Conservation (phyloP, 2,329 filamentous ascomycete genomes). For the Colletotrichum viniferum region DNA sequence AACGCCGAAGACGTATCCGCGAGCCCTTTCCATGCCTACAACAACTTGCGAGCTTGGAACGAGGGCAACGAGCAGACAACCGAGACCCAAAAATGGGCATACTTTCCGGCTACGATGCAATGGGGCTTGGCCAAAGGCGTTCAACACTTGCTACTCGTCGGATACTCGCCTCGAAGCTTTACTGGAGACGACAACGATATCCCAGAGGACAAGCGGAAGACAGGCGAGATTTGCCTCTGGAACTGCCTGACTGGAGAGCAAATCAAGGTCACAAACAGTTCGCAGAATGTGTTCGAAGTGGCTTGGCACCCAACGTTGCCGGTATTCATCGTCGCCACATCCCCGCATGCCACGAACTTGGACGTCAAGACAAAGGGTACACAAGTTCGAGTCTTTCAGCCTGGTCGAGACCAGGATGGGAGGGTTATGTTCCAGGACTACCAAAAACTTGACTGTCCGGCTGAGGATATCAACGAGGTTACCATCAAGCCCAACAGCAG, state of each 20-base stretch:
- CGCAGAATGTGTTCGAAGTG: conserved; percentile 68
- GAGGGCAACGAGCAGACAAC: conserved; percentile 34
- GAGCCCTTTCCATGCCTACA: conserved; percentile 43
- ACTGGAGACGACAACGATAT: conserved; percentile 60
- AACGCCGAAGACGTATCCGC: conserved; percentile 36
- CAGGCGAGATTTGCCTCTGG: conserved; percentile 67
- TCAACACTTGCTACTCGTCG: conserved; percentile 60
- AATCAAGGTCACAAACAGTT: conserved; percentile 54
- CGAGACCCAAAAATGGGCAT: conserved; percentile 57
- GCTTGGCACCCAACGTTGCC: conserved; percentile 62
- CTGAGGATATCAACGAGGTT: conserved; percentile 67
- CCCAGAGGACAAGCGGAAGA: conserved; percentile 59
- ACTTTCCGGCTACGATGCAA: conserved; percentile 66
- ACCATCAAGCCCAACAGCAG: conserved; percentile 61
- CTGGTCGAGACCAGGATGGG: conserved; percentile 30
- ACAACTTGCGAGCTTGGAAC: conserved; percentile 36
- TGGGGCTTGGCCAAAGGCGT: conserved; percentile 56
- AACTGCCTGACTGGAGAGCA: conserved; percentile 48
- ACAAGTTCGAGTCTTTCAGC: conserved; percentile 61
- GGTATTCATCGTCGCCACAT: conserved; percentile 62
- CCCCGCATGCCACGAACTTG: conserved; percentile 50
- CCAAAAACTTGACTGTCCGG: conserved; percentile 62
- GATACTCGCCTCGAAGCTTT: conserved; percentile 64
- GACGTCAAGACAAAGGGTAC: conserved; percentile 50
- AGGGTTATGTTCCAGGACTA: conserved; percentile 47